phyloP scores from a whole-genome alignment of 768 basidiomycete genomes.

The Auriculariales sp. region DNA sequence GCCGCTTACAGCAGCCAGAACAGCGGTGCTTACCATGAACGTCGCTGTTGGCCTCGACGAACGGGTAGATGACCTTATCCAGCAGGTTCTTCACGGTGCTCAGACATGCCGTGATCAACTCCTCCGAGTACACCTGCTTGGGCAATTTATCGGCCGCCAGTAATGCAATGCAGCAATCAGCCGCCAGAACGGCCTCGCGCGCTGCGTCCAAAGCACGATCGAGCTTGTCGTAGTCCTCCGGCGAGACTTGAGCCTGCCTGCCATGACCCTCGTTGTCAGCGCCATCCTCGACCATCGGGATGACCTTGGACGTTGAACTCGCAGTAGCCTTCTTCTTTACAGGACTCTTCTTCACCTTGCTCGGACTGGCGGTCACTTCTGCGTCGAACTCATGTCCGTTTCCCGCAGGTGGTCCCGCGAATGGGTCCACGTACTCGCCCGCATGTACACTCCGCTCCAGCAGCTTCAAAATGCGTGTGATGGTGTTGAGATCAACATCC shows the following conservation, averaged over 20 bases:
- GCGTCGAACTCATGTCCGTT: conserved; percentile 13
- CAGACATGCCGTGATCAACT: conserved; percentile 72
- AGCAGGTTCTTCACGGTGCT: conserved; percentile 67
- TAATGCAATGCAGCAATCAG: conserved; percentile 68
- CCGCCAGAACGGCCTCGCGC: conserved; percentile 63
- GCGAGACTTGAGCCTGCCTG: conserved; percentile 22
- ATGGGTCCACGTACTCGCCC: conserved; percentile 64
- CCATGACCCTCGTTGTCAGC: conserved; percentile 18
- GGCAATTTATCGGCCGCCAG: conserved; percentile 66
- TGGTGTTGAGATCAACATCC: conserved; percentile 46
- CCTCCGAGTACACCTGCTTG: conserved; percentile 94
- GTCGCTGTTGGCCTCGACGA: conserved; percentile 46
- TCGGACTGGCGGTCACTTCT: conserved; percentile 15
- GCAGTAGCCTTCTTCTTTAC: conserved; percentile 28
- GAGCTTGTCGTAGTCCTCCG: conserved; percentile 37
- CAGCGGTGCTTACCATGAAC: conserved; percentile 6
- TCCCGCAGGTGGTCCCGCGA: conserved; percentile 21
- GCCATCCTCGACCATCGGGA: conserved; percentile 22
- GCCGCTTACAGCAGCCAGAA: too few species aligned
- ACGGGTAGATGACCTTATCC: conserved; percentile 67
- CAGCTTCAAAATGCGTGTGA: conserved; percentile 58
- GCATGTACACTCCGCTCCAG: conserved; percentile 67
- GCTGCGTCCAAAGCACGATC: conserved; percentile 41
- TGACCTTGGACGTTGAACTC: conserved; percentile 26
- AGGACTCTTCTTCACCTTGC: conserved; percentile 5